Conservation (phyloP, 805 yeast species). For the Yarrowia alimentaria region DNA sequence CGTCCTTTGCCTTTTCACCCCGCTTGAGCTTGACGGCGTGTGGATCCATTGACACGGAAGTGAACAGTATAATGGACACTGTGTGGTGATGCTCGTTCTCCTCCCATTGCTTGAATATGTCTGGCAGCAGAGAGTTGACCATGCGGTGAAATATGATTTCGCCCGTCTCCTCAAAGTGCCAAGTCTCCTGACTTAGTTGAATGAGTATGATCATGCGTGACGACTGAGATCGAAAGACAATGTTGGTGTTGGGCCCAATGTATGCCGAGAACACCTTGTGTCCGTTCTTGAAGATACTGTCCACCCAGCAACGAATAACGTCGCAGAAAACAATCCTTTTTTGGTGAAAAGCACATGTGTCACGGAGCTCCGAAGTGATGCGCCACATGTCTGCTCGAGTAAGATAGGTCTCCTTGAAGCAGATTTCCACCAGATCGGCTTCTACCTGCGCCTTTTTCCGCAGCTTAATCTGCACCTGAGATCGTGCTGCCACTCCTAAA, state of each 20-base stretch:
- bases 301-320: conserved; percentile 64
- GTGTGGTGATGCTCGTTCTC: conserved; percentile 84
- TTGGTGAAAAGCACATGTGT: conserved; percentile 62
- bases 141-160: conserved; percentile 90
- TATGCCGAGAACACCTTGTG: conserved; percentile 70
- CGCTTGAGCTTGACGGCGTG: conserved; percentile 45
- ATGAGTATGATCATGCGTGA: conserved; percentile 79
- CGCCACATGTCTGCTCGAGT: conserved; percentile 95
- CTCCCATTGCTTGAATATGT: conserved; percentile 83
- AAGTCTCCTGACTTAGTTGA: conserved; percentile 93
- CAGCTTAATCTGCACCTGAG: conserved; percentile 35
- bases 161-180: conserved; percentile 96
- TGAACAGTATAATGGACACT: conserved; percentile 83
- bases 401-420: conserved; percentile 73
- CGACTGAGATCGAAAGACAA: conserved; percentile 88
- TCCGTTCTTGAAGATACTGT: conserved; percentile 65
- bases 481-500: conserved; percentile 65
- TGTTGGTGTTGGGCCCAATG: conserved; percentile 66
- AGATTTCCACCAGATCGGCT: conserved; percentile 79
- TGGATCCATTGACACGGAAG: conserved; percentile 60
- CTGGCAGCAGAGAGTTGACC: conserved; percentile 88
- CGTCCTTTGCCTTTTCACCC: conserved; percentile 68
- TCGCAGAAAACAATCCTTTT: conserved; percentile 62
- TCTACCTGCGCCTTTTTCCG: conserved; percentile 50
- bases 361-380: conserved; percentile 59